phyloP scores from a whole-genome alignment of 345 rosid species.

The Salix udensis region DNA sequence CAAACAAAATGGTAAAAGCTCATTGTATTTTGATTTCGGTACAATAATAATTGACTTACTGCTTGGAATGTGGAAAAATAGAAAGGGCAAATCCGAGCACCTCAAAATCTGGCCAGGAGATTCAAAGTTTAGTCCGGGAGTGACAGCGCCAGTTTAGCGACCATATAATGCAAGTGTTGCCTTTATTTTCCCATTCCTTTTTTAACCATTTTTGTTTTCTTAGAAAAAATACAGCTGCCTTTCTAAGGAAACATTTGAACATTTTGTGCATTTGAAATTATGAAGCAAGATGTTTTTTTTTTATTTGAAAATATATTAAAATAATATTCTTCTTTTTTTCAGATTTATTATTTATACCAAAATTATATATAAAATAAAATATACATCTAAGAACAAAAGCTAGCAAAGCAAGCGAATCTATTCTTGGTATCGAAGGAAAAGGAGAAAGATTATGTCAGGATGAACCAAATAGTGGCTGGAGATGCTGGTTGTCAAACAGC shows the following conservation, averaged over 20 bases:
- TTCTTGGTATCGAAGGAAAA: constrained; percentile 8
- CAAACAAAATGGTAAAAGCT: no score
- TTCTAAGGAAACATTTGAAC: constrained; percentile 15
- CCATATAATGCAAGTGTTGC: background rate
- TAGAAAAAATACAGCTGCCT: constrained; percentile 1
- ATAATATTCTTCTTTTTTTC: no score
- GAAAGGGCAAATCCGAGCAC: background rate
- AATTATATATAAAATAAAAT: no score
- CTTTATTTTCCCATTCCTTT: background rate
- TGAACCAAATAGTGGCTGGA: background rate
- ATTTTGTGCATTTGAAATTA: background rate
- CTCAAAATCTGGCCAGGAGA: background rate
- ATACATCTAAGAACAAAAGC: background rate
- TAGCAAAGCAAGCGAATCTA: background rate
- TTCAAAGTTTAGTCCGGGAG: background rate
- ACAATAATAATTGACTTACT: background rate
- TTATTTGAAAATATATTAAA: no score
- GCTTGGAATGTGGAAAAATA: background rate
- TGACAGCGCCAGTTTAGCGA: background rate
- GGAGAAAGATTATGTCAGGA: background rate
- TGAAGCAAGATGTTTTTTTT: no score
- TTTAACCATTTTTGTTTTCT: background rate
- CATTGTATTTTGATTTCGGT: background rate
- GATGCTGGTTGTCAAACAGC: constrained; percentile 6
- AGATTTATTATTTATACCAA: no score